Evolutionary conservation across 345 rosid genomes (phyloP).

Genomic region (Murraya paniculata): DNA sequence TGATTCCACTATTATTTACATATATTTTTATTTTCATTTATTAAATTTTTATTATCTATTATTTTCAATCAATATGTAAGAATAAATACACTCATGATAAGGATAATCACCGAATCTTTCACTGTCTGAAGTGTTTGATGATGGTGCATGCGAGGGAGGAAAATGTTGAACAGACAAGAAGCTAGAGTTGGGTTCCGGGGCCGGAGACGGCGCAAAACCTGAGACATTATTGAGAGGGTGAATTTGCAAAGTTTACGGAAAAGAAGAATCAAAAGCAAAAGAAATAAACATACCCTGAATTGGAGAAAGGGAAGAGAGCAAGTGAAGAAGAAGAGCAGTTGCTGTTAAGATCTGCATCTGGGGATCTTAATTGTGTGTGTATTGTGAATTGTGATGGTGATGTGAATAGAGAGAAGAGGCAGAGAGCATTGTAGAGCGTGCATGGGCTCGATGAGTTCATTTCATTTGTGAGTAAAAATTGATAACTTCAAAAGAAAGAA

Average conservation of each 20-base stretch:
- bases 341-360: conserved; percentile 22
- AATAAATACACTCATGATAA: too few relatives aligned
- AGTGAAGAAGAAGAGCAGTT: not conserved
- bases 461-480: not conserved
- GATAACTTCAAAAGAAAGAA: not conserved
- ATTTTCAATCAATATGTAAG: too few relatives aligned
- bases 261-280: not conserved
- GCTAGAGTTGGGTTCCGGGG: not conserved
- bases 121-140: not conserved
- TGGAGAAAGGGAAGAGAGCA: not conserved
- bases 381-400: not conserved
- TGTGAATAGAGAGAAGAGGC: not conserved
- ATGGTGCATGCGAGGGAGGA: conserved; percentile 8
- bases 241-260: not conserved
- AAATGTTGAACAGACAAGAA: not conserved
- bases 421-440: not conserved
- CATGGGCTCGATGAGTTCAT: not conserved
- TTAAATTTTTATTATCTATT: too few relatives aligned
- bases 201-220: conserved; percentile 28
- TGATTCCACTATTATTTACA: too few relatives aligned
- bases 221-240: not conserved
- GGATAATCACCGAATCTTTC: not conserved
- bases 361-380: not conserved
- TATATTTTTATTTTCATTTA: too few relatives aligned
- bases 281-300: not conserved